These are phyloP conservation scores for Venturia asperata DNA, from an alignment of 2,329 filamentous ascomycete species.

Conservation along the genomic window DNA sequence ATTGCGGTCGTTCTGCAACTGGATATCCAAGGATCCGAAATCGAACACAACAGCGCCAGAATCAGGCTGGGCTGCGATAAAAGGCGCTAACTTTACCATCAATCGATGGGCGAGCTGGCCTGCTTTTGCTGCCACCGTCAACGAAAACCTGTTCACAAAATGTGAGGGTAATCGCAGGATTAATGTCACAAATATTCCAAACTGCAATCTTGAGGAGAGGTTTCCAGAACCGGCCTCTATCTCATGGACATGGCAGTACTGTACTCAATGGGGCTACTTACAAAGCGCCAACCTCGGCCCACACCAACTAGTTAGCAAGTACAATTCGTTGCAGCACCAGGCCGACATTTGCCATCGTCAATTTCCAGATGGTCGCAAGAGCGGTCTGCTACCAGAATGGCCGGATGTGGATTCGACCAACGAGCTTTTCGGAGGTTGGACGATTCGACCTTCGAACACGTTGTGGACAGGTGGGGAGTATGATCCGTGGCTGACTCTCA, in stretches of 20 bases:
- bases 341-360: slow-evolving; percentile 42
- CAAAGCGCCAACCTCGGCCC: slow-evolving; percentile 43
- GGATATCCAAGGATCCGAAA: slow-evolving; percentile 38
- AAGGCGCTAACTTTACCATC: slow-evolving; percentile 37
- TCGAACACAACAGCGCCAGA: slow-evolving; percentile 33
- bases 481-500: slow-evolving; percentile 47
- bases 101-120: slow-evolving; percentile 39
- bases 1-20: slow-evolving; percentile 41
- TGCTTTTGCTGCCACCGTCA: slow-evolving; percentile 32
- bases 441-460: slow-evolving; percentile 44
- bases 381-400: slow-evolving; percentile 36
- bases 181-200: slow-evolving; percentile 19
- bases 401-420: slow-evolving; percentile 38
- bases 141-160: slow-evolving; percentile 35
- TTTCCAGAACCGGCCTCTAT: slow-evolving; percentile 35
- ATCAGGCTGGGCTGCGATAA: slow-evolving; percentile 36
- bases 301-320: slow-evolving; percentile 42
- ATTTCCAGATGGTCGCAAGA: slow-evolving; percentile 38
- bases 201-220: slow-evolving; percentile 35
- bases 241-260: slow-evolving; percentile 47
- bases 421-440: slow-evolving; percentile 43
- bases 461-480: slow-evolving; percentile 46
- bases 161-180: slow-evolving; percentile 29
- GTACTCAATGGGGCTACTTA: slow-evolving; percentile 47
- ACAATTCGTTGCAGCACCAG: slow-evolving; percentile 40